A percentile compares a stretch with the other conserved stretches of the same genome.
Evolutionary conservation across 2,329 filamentous ascomycete genomes (phyloP).

Genomic region (Calonectria montana): DNA sequence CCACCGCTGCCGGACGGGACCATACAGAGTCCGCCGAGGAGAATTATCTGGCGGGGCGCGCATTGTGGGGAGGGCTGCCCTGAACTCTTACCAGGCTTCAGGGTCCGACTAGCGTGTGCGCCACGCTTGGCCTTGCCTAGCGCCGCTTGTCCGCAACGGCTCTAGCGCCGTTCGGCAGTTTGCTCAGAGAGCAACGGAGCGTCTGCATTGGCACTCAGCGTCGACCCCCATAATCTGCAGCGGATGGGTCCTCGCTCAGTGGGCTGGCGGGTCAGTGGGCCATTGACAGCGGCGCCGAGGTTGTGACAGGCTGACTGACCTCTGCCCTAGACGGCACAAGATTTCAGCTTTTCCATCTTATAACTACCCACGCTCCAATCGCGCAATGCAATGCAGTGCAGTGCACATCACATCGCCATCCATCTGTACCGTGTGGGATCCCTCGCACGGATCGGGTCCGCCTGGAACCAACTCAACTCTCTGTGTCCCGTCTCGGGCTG

Average conservation of each 20-base stretch:
- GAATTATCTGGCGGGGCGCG: not conserved
- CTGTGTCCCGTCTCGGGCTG: not conserved
- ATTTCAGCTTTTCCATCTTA: slow-evolving; percentile 13
- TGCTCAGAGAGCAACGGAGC: not conserved
- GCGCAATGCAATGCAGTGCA: not conserved
- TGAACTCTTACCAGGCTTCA: slow-evolving; percentile 12
- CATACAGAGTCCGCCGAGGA: not conserved
- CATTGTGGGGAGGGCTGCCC: slow-evolving; percentile 1
- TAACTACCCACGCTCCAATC: slow-evolving; percentile 2
- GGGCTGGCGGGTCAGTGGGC: not conserved
- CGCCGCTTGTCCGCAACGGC: not conserved
- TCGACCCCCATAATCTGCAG: slow-evolving; percentile 8
- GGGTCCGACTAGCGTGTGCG: slow-evolving; percentile 8
- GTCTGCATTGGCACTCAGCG: not conserved
- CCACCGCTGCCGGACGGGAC: not conserved
- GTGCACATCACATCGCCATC: slow-evolving; percentile 6
- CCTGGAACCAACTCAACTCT: not conserved
- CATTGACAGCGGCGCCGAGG: not conserved
- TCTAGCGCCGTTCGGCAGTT: slow-evolving; percentile 10
- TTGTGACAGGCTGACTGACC: not conserved
- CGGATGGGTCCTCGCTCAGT: slow-evolving; percentile 1
- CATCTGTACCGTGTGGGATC: slow-evolving; percentile 1
- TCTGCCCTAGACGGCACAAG: slow-evolving; percentile 4
- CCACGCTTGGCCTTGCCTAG: not conserved
- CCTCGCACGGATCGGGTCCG: not conserved